Base-by-base conservation (phyloP, 805 yeast species). In the Candida oleophila region DNA sequence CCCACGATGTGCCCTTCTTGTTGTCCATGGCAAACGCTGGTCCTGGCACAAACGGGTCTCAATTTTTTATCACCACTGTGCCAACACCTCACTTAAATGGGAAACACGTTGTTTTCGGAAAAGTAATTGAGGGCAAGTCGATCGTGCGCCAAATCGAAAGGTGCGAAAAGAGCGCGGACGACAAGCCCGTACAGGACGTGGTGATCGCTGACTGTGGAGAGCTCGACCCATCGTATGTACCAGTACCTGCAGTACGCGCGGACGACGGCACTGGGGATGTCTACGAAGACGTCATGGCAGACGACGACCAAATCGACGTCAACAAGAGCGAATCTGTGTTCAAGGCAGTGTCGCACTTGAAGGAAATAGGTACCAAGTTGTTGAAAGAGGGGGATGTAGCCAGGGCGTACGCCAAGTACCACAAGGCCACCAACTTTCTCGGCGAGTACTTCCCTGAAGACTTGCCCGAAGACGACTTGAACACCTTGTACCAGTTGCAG, bases 1-100 rank as follows among this genome's bases (percentile, higher is more conserved):
- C 76, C 51, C 98, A 92, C 63, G 89, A 83, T 53, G 77, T 77
- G 59, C 98, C 98, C 45, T 91, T 86, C 66, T 74, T 94, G 55
- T 77, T 92, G 56, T 88, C 96, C 5, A 94, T 92, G 98, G 98
- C 99, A 48, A 92, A 92, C 62, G 88, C 97, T 3, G 98, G 98
- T 15, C 90, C 96, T 49, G 82, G 85, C 65, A 92, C 98, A 42
- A 94, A 94, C 62, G 98, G 98, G 1, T 89, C 97, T 2, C 98
- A 92, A 68, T 94, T 89, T 59, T 92, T 92, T 66, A 83, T 92
- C 58, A 92, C 99, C 22, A 89, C 97, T 2, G 94, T 82, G 2
- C 83, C 89, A 37, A 89, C 97, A 1, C 96, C 98, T 4, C 98
- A 92, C 67, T 78, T 94, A 54, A 92, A 94, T 62, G 95, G 92